These are phyloP conservation scores for Penicillium sp. DNA, from an alignment of 2,329 filamentous ascomycete species.

Conservation along the genomic window DNA sequence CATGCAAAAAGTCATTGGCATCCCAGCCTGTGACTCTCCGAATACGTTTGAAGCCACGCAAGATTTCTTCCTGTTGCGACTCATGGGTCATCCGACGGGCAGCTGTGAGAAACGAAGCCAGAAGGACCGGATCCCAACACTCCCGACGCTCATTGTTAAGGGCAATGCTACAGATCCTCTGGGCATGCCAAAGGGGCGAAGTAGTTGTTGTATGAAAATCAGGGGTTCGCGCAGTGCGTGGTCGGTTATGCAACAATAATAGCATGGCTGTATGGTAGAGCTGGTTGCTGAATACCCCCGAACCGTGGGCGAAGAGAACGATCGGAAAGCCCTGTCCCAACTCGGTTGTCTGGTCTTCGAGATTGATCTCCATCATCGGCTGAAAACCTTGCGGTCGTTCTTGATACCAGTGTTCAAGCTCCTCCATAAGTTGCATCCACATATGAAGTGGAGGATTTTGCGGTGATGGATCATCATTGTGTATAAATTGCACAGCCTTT, in stretches of 20 bases:
- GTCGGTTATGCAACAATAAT: conserved; percentile 56
- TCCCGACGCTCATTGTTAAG: conserved; percentile 52
- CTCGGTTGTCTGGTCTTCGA: conserved; percentile 26
- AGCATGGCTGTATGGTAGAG: conserved; percentile 62
- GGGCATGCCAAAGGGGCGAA: conserved; percentile 56
- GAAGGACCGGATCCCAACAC: conserved; percentile 55
- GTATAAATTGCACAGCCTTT: conserved; percentile 24
- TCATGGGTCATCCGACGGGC: conserved; percentile 55
- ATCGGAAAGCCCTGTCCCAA: conserved; percentile 35
- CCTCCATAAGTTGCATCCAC: conserved; percentile 31
- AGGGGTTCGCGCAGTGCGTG: conserved; percentile 46
- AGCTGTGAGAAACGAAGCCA: conserved; percentile 52
- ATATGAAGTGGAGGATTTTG: conserved; percentile 10
- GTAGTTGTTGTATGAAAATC: conserved; percentile 37
- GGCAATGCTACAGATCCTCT: conserved; percentile 55
- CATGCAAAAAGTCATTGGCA: conserved; percentile 19
- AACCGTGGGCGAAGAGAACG: conserved; percentile 52
- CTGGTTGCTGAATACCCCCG: conserved; percentile 55
- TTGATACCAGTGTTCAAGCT: conserved; percentile 34
- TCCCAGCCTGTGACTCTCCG: conserved; percentile 50
- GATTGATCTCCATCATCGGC: conserved; percentile 40
- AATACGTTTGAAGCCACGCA: conserved; percentile 46
- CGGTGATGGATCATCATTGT: conserved; percentile 18
- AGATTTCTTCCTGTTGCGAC: conserved; percentile 51
- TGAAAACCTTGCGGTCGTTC: conserved; percentile 32